phyloP scores from a whole-genome alignment of 495 filamentous ascomycete species.

The Penicillium paradoxum region DNA sequence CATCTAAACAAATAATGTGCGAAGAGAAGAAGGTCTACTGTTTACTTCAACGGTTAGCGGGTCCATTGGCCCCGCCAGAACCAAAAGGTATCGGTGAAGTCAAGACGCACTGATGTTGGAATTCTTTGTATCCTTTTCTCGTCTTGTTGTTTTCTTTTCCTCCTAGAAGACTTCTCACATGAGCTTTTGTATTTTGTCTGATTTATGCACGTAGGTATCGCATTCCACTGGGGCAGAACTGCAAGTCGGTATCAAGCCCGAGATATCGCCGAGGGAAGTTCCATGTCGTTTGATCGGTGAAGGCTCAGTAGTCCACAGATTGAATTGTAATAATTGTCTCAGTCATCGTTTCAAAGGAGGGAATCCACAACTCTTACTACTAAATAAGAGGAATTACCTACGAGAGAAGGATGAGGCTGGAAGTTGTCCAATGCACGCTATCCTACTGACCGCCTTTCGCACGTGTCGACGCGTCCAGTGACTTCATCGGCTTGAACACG shows the following conservation, averaged over 20 bases:
- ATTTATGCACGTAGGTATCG: background rate
- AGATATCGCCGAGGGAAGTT: background rate
- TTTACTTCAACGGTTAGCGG: background rate
- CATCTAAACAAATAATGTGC: background rate
- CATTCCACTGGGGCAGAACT: background rate
- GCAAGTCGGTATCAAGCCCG: slow-evolving; percentile 2
- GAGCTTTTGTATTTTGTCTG: background rate
- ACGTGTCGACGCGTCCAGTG: slow-evolving; percentile 23
- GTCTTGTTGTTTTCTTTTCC: background rate
- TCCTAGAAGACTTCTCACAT: background rate
- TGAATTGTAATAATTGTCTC: background rate
- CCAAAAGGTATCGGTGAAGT: background rate
- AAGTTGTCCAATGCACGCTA: slow-evolving; percentile 2
- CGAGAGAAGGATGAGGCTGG: background rate
- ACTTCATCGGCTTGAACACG: slow-evolving; percentile 15
- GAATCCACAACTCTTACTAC: background rate
- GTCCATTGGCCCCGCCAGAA: background rate
- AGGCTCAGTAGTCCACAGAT: background rate
- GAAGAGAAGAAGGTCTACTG: background rate
- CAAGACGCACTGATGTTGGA: background rate
- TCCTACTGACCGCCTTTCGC: slow-evolving; percentile 22
- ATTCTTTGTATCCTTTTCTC: background rate
- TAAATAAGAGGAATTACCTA: background rate
- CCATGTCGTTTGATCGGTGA: background rate
- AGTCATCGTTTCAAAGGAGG: background rate